These are phyloP conservation scores for Ilyonectria mors-panacis DNA, from an alignment of 2,329 filamentous ascomycete species.

Conservation along the genomic window DNA sequence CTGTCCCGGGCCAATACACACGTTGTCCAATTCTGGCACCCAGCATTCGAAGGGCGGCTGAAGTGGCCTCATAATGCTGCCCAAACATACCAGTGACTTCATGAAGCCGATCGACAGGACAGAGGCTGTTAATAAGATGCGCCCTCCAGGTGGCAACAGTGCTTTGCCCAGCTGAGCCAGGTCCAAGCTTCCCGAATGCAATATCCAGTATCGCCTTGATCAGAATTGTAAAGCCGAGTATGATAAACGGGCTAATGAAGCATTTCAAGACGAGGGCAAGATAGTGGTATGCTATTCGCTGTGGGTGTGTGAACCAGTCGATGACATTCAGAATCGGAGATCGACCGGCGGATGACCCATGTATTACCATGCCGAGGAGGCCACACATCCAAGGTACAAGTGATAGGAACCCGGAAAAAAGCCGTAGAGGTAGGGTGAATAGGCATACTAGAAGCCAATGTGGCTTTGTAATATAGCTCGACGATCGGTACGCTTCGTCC, in stretches of 20 bases:
- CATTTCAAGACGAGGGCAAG: conserved; percentile 60
- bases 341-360: conserved; percentile 50
- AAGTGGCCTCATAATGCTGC: conserved; percentile 69
- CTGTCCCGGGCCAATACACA: conserved; percentile 72
- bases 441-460: conserved; percentile 62
- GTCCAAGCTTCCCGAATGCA: conserved; percentile 55
- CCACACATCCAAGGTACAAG: conserved; percentile 62
- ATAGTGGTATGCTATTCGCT: conserved; percentile 66
- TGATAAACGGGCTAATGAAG: conserved; percentile 59
- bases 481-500: conserved; percentile 61
- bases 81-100: conserved; percentile 67
- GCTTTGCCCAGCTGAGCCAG: conserved; percentile 51
- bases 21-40: conserved; percentile 67
- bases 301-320: conserved; percentile 63
- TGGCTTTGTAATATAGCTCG: conserved; percentile 55
- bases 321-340: conserved; percentile 60
- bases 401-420: conserved; percentile 58
- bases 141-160: conserved; percentile 61
- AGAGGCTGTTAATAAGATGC: conserved; percentile 59
- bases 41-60: conserved; percentile 63
- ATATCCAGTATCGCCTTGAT: conserved; percentile 60
- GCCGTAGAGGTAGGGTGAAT: conserved; percentile 58
- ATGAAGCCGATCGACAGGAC: conserved; percentile 61
- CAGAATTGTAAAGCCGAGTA: conserved; percentile 59
- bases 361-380: conserved; percentile 61